Conservation (phyloP, 1,284 basidiomycete species). For the Trichosporon sp. region DNA sequence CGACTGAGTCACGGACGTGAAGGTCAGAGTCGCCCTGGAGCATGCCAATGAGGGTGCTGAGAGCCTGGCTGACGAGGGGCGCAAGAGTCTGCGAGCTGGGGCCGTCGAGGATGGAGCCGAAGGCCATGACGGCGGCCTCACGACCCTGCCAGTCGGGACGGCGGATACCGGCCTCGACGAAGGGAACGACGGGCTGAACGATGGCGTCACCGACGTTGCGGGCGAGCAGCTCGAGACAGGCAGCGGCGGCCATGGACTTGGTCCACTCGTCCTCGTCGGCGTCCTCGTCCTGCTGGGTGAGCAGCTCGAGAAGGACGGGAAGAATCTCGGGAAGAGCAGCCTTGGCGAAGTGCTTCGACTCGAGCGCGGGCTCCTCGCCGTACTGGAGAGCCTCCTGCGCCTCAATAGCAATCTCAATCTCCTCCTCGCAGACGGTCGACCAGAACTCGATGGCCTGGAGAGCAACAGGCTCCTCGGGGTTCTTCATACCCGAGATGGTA, state of each 20-base stretch:
- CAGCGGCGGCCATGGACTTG: conserved; percentile 94
- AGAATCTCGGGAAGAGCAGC: conserved; percentile 91
- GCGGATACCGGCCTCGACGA: conserved; percentile 96
- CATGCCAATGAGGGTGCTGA: conserved; percentile 92
- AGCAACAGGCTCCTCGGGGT: conserved; percentile 83
- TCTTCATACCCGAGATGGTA: conserved; percentile 98
- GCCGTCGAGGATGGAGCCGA: conserved; percentile 95
- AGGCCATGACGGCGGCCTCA: conserved; percentile 97
- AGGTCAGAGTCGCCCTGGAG: conserved; percentile 73
- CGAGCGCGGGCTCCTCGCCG: conserved; percentile 80
- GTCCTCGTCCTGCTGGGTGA: conserved; percentile 92
- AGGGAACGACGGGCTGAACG: conserved; percentile 89
- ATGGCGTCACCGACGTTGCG: conserved; percentile 87
- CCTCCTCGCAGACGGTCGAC: conserved; percentile 98
- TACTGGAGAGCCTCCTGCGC: conserved; percentile 90
- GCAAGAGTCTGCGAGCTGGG: conserved; percentile 73
- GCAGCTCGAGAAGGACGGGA: conserved; percentile 81
- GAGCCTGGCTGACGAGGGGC: conserved; percentile 88
- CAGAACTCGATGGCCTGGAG: conserved; percentile 98
- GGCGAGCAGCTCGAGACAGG: conserved; percentile 82
- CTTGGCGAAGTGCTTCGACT: conserved; percentile 88
- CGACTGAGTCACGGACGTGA: conserved; percentile 93
- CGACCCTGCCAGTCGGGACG: conserved; percentile 82
- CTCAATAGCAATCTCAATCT: conserved; percentile 88
- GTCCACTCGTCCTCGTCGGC: conserved; percentile 99